Evolutionary conservation across 257 asterid species (phyloP).

Genomic region (Galeopsis tetrahit): DNA sequence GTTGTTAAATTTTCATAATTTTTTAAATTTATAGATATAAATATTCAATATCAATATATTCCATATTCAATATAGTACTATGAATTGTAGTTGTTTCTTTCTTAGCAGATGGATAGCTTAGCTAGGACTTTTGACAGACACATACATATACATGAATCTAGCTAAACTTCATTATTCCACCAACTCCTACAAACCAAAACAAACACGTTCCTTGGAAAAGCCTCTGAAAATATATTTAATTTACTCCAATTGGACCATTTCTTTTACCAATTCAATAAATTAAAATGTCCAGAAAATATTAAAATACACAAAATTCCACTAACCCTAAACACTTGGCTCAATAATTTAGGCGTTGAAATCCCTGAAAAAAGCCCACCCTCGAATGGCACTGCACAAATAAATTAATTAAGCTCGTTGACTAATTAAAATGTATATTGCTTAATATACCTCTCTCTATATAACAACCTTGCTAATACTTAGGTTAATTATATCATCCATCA

Average conservation of each 20-base stretch:
- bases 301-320: background rate
- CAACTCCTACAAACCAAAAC: background rate
- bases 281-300: background rate
- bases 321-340: background rate
- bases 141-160: background rate
- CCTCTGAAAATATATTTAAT: background rate
- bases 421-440: background rate
- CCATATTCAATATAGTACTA: too few relatives aligned
- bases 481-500: background rate
- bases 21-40: too few relatives aligned
- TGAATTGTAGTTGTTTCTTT: too few relatives aligned
- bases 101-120: too few relatives aligned
- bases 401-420: background rate
- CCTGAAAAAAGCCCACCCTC: conserved; percentile 2
- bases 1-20: too few relatives aligned
- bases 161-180: background rate
- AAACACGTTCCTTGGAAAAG: background rate
- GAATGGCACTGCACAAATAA: background rate
- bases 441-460: background rate
- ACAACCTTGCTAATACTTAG: background rate
- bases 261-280: conserved; percentile 6
- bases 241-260: background rate
- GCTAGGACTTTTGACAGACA: too few relatives aligned
- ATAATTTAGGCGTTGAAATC: background rate
- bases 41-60: too few relatives aligned